Conservation (phyloP, 75 land plant genomes). For the Sequoia sempervirens region DNA sequence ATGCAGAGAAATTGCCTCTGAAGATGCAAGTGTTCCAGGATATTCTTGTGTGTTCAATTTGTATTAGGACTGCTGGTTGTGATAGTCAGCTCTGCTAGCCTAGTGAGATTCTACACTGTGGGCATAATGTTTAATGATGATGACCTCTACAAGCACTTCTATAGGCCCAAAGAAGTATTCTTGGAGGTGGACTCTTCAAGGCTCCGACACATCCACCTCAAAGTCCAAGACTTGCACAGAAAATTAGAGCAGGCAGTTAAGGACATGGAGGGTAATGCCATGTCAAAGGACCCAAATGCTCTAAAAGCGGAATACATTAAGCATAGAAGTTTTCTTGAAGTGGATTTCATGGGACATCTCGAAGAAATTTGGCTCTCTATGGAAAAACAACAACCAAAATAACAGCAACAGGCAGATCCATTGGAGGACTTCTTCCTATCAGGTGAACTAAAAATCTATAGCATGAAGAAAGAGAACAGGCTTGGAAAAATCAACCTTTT, state of each 20-base stretch:
- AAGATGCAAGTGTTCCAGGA: constrained; percentile 19
- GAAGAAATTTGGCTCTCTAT: constrained; percentile 46
- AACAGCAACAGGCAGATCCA: constrained; percentile 31
- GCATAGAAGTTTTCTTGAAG: constrained; percentile 42
- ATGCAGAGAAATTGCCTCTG: not conserved
- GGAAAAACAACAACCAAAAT: constrained; percentile 13
- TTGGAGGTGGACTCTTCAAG: constrained; percentile 30
- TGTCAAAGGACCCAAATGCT: constrained; percentile 7
- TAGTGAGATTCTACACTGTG: constrained; percentile 42
- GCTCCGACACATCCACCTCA: constrained; percentile 34
- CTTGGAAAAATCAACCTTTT: constrained; percentile 54
- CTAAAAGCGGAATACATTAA: constrained; percentile 4
- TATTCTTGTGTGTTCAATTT: constrained; percentile 46
- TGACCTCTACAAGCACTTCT: constrained; percentile 39
- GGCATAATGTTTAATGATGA: constrained; percentile 34
- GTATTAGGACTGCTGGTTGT: constrained; percentile 49
- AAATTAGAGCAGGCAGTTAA: constrained; percentile 42
- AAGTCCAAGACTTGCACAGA: constrained; percentile 40
- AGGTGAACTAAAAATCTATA: constrained; percentile 80
- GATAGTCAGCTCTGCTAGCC: constrained; percentile 45
- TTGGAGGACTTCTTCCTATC: constrained; percentile 46
- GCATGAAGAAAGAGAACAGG: constrained; percentile 52
- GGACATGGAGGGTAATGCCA: constrained; percentile 35
- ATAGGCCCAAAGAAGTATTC: constrained; percentile 13
- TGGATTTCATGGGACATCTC: constrained; percentile 52